These are phyloP conservation scores for Ochromonadaceae sp. DNA, from an alignment of 352 stramenopile genomes.

Conservation along the genomic window DNA sequence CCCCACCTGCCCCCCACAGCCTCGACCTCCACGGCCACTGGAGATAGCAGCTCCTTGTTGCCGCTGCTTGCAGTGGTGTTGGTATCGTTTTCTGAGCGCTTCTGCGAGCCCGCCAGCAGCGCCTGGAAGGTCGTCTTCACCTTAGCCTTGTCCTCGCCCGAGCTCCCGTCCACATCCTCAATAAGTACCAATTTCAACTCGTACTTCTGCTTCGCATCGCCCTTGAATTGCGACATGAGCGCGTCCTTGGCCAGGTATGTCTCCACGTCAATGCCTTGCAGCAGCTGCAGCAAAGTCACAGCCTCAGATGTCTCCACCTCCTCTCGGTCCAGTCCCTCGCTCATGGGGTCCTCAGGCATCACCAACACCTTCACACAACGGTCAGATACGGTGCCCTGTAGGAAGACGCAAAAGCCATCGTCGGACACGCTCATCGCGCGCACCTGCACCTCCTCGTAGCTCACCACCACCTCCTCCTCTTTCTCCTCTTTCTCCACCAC, in stretches of 20 bases:
- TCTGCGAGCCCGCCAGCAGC: neutral
- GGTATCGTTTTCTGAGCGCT: neutral
- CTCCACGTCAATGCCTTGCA: conserved; percentile 25
- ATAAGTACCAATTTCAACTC: neutral
- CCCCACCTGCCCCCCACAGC: too few relatives aligned
- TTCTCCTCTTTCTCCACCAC: too few relatives aligned
- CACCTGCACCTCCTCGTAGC: neutral
- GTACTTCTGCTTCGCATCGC: neutral
- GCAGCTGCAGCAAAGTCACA: conserved; percentile 28
- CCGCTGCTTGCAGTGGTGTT: neutral
- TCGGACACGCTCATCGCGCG: neutral
- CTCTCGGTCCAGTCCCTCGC: conserved; percentile 25
- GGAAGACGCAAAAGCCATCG: neutral
- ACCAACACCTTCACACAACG: conserved; percentile 6
- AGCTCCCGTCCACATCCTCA: neutral
- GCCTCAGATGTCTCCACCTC: conserved; percentile 31
- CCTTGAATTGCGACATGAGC: neutral
- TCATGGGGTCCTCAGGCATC: conserved; percentile 31
- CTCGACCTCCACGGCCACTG: too few relatives aligned
- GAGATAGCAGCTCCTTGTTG: neutral
- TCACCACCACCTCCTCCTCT: too few relatives aligned
- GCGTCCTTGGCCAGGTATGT: neutral
- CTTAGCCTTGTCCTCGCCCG: neutral
- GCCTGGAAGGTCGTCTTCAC: neutral
- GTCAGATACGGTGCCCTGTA: neutral